Base-by-base conservation (phyloP, 1,139 yeast species). In the Debaryomyces udenii region DNA sequence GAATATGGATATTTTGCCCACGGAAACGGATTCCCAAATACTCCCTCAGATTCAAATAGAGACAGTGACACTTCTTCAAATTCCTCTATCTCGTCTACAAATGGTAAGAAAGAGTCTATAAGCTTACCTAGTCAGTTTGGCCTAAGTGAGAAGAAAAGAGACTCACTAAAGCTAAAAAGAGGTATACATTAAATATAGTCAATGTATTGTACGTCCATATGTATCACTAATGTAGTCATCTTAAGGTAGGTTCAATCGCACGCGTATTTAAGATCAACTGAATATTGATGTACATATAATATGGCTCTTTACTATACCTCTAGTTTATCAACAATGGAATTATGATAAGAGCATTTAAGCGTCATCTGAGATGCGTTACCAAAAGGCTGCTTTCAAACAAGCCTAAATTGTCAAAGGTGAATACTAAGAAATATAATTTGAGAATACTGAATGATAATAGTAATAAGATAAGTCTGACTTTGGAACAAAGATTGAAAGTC, bases 101-200 rank as follows among this genome's bases (percentile, higher is more conserved):
- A 46, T 35, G 38, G 23, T 44, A 54, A 24, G 42, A 47, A 44
- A 44, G 57, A 57, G 10, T 48, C 45, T 38, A 56, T 62, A 27
- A 56, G 52, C 40, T 50, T 67, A 37, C 68, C 70, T 9, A 45
- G 57, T 15, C 66, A 64, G 41, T 57, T 62, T 37, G 66, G 68
- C 38, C 58, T 72, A 43, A 70, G 75, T 52, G 78, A 73, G 44
- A 73, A 71, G 57, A 73, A 73, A 58, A 61, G 78, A 45, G 78
- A 73, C 42, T 68, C 76, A 18, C 63, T 73, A 47, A 73, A 72
- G 50, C 56, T 73, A 59, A 73, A 73, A 50, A 62, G 78, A 56
- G 78, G 78, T 27, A 73, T 73, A 27, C 75, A 65, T 50, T 73
- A 55, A 51, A 30, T 40, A 15, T 14, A 38, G 20, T 30, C 24